These are phyloP conservation scores for Omphalotus guepiniiformis DNA, from an alignment of 768 basidiomycete genomes.

Conservation along the genomic window DNA sequence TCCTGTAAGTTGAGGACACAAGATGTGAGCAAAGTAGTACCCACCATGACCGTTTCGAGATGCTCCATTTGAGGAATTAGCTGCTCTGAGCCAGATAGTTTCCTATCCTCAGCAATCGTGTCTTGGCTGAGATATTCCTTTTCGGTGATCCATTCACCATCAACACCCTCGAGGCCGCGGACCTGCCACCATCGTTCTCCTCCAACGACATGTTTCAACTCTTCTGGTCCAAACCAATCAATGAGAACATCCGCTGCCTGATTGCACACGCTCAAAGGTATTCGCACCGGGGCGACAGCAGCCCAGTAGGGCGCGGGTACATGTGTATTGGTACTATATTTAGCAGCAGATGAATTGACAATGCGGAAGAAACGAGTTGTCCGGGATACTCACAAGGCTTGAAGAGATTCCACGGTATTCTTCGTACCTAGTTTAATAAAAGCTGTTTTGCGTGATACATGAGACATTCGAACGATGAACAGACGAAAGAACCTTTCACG, in stretches of 20 bases:
- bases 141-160: constrained; percentile 60
- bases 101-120: constrained; percentile 20
- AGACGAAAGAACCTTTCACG: constrained; percentile 40
- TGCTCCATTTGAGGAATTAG: constrained; percentile 47
- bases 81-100: constrained; percentile 32
- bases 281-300: constrained; percentile 49
- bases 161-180: constrained; percentile 58
- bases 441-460: constrained; percentile 23
- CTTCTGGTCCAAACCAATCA: constrained; percentile 67
- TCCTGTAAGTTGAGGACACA: constrained; percentile 1
- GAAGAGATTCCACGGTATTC: constrained; percentile 71
- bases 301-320: constrained; percentile 67
- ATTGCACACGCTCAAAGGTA: constrained; percentile 57
- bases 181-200: constrained; percentile 86
- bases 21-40: not conserved
- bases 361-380: not conserved
- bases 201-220: constrained; percentile 64
- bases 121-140: constrained; percentile 35
- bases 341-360: too few relatives aligned
- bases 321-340: constrained; percentile 59
- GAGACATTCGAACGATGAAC: not conserved
- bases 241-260: constrained; percentile 64
- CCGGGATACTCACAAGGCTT: constrained; percentile 47
- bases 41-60: constrained; percentile 53
- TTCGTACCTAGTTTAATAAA: constrained; percentile 63